phyloP scores from a whole-genome alignment of 371 early-diverging fungal genomes.

The Rhizopus sp. region DNA sequence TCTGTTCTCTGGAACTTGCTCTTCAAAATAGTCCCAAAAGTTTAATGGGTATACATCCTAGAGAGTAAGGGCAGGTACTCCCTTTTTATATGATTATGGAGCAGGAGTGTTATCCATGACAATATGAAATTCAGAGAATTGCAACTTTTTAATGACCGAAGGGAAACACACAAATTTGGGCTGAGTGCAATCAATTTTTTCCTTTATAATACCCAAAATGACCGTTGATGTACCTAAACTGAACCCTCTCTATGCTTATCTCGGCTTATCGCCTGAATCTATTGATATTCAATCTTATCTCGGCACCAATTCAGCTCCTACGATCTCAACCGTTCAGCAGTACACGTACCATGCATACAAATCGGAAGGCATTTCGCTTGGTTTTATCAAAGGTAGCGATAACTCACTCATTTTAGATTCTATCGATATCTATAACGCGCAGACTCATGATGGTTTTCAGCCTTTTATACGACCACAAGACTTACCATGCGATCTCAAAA shows the following conservation, averaged over 20 bases:
- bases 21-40: too few relatives aligned
- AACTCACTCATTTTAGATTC: conserved; percentile 27
- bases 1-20: too few relatives aligned
- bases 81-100: too few relatives aligned
- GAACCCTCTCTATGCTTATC: conserved; percentile 7
- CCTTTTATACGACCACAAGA: conserved; percentile 22
- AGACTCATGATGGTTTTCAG: conserved; percentile 42
- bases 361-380: conserved; percentile 43
- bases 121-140: too few relatives aligned
- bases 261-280: conserved; percentile 13
- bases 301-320: conserved; percentile 13
- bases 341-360: conserved; percentile 43
- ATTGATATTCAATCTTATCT: too few relatives aligned
- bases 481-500: conserved; percentile 30
- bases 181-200: too few relatives aligned
- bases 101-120: too few relatives aligned
- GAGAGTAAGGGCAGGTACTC: too few relatives aligned
- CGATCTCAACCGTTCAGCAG: conserved; percentile 20
- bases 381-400: conserved; percentile 24
- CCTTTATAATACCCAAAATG: too few relatives aligned
- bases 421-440: conserved; percentile 47
- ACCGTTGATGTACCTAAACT: conserved; percentile 9
- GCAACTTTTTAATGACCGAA: too few relatives aligned
- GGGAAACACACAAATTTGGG: too few relatives aligned
- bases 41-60: too few relatives aligned